These are phyloP conservation scores for Raphanus sativus DNA, from an alignment of 345 rosid genomes.

Conservation along the genomic window DNA sequence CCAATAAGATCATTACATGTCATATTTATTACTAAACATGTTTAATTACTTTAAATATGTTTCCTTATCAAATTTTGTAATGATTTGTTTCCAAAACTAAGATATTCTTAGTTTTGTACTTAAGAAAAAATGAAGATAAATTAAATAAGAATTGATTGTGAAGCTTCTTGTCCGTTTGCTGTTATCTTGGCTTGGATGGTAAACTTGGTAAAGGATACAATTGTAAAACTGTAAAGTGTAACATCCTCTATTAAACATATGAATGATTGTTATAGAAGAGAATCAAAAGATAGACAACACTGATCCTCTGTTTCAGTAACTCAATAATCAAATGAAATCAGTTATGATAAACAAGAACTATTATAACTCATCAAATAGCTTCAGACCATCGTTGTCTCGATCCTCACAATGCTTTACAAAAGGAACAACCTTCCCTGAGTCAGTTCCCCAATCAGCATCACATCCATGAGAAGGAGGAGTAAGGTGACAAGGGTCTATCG, in stretches of 20 bases:
- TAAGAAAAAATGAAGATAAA: background rate
- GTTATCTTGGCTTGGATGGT: too few species aligned
- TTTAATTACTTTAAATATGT: background rate
- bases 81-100: background rate
- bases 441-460: constrained; percentile 25
- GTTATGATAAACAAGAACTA: constrained; percentile 6
- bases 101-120: background rate
- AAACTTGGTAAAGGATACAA: too few species aligned
- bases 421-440: constrained; percentile 39
- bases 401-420: constrained; percentile 49
- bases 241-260: background rate
- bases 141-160: background rate
- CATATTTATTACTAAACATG: background rate
- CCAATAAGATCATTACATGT: background rate
- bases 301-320: background rate
- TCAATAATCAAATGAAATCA: background rate
- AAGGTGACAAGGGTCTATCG: constrained; percentile 52
- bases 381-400: constrained; percentile 40
- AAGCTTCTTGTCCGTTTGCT: too few species aligned
- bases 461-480: constrained; percentile 46
- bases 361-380: constrained; percentile 44
- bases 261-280: background rate
- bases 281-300: background rate
- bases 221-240: background rate
- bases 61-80: background rate